Conservation (phyloP, 2,329 filamentous ascomycete genomes). For the Cyclaneusma minus region DNA sequence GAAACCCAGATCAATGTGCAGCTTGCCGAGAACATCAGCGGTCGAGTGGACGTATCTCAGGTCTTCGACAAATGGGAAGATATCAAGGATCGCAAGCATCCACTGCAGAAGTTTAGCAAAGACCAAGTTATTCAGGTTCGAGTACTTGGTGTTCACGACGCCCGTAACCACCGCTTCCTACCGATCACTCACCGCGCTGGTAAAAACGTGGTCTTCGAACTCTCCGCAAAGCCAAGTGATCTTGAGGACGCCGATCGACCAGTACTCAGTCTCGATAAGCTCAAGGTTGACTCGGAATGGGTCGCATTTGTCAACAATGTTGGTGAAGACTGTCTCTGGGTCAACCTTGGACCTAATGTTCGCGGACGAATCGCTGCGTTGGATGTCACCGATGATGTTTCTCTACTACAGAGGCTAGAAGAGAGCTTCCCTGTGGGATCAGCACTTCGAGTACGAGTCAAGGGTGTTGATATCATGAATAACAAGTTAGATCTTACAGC, state of each 20-base stretch:
- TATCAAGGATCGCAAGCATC: conserved; percentile 67
- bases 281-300: conserved; percentile 56
- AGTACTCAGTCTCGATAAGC: conserved; percentile 53
- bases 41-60: conserved; percentile 86
- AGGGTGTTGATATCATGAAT: conserved; percentile 54
- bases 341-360: conserved; percentile 77
- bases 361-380: conserved; percentile 69
- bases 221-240: conserved; percentile 61
- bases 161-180: conserved; percentile 77
- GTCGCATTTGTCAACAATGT: conserved; percentile 88
- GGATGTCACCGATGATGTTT: conserved; percentile 77
- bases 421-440: conserved; percentile 82
- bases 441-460: conserved; percentile 67
- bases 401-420: conserved; percentile 58
- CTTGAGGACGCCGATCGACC: conserved; percentile 36
- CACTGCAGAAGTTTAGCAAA: conserved; percentile 57
- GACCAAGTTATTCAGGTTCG: conserved; percentile 60
- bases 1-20: conserved; percentile 86
- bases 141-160: conserved; percentile 77
- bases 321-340: conserved; percentile 67
- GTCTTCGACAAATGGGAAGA: conserved; percentile 79
- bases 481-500: conserved; percentile 76
- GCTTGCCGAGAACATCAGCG: conserved; percentile 74
- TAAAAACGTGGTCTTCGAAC: conserved; percentile 68
- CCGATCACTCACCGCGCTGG: conserved; percentile 75